Evolutionary conservation across 2,329 filamentous ascomycete species (phyloP).

Genomic region (Pseudogymnoascus sp.): DNA sequence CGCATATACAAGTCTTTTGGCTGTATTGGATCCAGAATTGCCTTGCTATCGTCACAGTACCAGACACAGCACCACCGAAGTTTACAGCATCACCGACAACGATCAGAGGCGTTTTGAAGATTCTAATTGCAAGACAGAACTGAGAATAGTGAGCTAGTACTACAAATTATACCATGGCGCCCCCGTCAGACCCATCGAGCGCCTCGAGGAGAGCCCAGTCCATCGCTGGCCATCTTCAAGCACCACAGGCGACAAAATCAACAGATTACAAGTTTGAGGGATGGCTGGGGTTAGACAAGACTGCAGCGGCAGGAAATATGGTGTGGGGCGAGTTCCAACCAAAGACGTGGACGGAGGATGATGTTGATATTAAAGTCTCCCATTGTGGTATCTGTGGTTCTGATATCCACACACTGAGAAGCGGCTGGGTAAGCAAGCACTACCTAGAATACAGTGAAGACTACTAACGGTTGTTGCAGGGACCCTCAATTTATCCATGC

Average conservation of each 20-base stretch:
- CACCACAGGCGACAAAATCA: background rate
- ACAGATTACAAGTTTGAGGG: conserved; percentile 27
- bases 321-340: conserved; percentile 35
- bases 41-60: background rate
- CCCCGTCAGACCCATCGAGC: background rate
- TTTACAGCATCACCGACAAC: background rate
- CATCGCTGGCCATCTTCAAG: background rate
- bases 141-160: background rate
- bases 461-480: conserved; percentile 14
- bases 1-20: background rate
- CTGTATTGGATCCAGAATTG: background rate
- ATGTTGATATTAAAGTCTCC: conserved; percentile 43
- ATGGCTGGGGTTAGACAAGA: conserved; percentile 28
- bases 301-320: conserved; percentile 27
- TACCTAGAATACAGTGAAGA: background rate
- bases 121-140: background rate
- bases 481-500: conserved; percentile 37
- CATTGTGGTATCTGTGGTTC: conserved; percentile 44
- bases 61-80: background rate
- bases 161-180: background rate
- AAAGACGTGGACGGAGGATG: conserved; percentile 41
- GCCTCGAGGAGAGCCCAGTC: conserved; percentile 3
- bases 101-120: background rate
- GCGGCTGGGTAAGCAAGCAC: conserved; percentile 21
- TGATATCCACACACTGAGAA: conserved; percentile 27